Base-by-base conservation (phyloP, 768 basidiomycete genomes). In the Epithele typhae region DNA sequence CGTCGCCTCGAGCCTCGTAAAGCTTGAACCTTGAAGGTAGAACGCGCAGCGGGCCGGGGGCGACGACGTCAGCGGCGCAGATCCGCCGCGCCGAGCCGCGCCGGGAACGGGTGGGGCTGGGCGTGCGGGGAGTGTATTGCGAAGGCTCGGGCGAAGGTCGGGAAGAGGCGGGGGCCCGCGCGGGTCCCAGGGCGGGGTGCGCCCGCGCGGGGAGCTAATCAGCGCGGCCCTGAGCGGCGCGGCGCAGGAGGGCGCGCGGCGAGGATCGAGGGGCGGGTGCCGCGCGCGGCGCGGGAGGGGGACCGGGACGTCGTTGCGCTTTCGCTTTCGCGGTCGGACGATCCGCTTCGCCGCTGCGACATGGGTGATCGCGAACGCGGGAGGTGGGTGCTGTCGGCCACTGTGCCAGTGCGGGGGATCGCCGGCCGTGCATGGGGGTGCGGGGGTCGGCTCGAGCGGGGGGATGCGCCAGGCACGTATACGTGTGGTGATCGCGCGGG, bases 181-280 rank as follows among this genome's bases (percentile, higher is more conserved):
- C 24, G 15, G 12, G 39, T 15, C 11, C 44, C 35, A 33, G 33
- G n/a, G 38, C 35, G 19, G 22, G 36, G 32, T 14, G 27, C 27
- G 7, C 27, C 8, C 27, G 8, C 27, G 14, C 36, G 46, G 32
- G 46, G 22, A 38, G 49, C 50, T 43, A 46, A 51, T 51, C 50
- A 51, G n/a, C n/a, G 7, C 24, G 45, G 24, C 50, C 45, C 50
- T 51, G 50, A 46, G 36, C 32, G 21, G 14, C 27, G 5, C n/a
- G 19, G 40, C 19, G 49, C 40, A 51, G 36, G 43, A 44, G 25
- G 24, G 23, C 34, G 21, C 49, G 43, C 18, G 34, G 30, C 34
- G 38, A 38, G 39, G 36, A 33, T 30, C 42, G 23, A 19, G 47
- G 37, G 24, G 15, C n/a, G n/a, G n/a, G 42, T 46, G 23, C 50